A percentile compares a stretch with the other conserved stretches of the same genome.
phyloP scores from a whole-genome alignment of 192 early-diverging fungal genomes.

The Podila epicladia region DNA sequence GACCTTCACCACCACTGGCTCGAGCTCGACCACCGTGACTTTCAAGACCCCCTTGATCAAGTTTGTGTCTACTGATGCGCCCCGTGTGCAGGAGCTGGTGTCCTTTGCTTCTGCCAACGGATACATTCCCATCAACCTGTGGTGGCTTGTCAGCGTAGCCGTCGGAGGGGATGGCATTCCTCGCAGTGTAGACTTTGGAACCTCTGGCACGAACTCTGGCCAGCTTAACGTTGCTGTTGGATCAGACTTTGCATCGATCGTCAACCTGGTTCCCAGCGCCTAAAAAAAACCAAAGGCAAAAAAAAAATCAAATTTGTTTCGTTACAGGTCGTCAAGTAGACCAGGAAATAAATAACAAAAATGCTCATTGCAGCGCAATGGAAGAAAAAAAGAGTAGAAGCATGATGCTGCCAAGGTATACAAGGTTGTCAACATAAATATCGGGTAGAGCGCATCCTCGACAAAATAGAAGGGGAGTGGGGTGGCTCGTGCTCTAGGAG shows the following conservation, averaged over 20 bases:
- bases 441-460: too few relatives aligned
- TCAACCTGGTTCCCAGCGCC: too few relatives aligned
- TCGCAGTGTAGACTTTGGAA: conserved; percentile 13
- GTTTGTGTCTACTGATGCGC: not conserved
- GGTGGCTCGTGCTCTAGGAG: too few relatives aligned
- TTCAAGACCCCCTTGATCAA: conserved; percentile 11
- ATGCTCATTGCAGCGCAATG: too few relatives aligned
- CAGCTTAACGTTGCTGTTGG: conserved; percentile 10
- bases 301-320: too few relatives aligned
- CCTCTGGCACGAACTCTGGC: not conserved
- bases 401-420: too few relatives aligned
- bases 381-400: too few relatives aligned
- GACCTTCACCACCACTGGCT: conserved; percentile 15
- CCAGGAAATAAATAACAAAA: too few relatives aligned
- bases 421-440: too few relatives aligned
- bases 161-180: conserved; percentile 22
- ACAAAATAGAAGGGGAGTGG: too few relatives aligned
- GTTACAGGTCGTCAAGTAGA: too few relatives aligned
- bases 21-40: conserved; percentile 8
- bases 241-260: conserved; percentile 17
- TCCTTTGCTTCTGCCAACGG: conserved; percentile 15
- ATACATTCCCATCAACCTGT: conserved; percentile 13
- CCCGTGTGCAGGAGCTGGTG: conserved; percentile 2
- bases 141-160: conserved; percentile 4
- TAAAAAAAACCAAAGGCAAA: too few relatives aligned